phyloP scores from a whole-genome alignment of 1,139 yeast species.

The Entelexis sorbosivorans region DNA sequence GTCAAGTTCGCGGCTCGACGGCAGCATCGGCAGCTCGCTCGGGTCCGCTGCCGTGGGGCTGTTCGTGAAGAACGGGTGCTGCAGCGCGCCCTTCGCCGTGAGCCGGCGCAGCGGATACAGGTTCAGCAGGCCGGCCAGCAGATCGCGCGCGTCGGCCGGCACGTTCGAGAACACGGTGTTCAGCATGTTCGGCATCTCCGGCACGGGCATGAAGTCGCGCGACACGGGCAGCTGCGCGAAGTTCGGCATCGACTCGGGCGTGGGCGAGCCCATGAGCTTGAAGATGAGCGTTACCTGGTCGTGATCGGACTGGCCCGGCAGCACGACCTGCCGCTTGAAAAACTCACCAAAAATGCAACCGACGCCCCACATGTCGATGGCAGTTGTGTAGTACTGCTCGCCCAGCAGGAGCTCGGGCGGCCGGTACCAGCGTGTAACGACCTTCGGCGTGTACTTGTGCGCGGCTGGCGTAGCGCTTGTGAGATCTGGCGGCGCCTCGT shows the following conservation, averaged over 20 bases:
- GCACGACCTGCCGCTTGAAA: slow-evolving; percentile 67
- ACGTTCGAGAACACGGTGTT: slow-evolving; percentile 39
- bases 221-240: slow-evolving; percentile 56
- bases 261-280: slow-evolving; percentile 72
- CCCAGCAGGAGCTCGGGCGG: slow-evolving; percentile 89
- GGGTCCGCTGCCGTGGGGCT: slow-evolving; percentile 28
- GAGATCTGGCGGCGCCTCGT: slow-evolving; percentile 54
- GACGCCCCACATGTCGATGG: slow-evolving; percentile 94
- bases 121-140: slow-evolving; percentile 28
- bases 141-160: slow-evolving; percentile 28
- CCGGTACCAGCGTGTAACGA: slow-evolving; percentile 94
- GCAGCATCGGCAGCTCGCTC: slow-evolving; percentile 53
- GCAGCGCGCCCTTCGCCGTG: slow-evolving; percentile 69
- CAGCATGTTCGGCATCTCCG: slow-evolving; percentile 42
- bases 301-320: slow-evolving; percentile 77
- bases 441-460: slow-evolving; percentile 67
- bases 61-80: slow-evolving; percentile 51
- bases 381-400: slow-evolving; percentile 76
- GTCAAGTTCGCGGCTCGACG: slow-evolving; percentile 84
- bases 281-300: slow-evolving; percentile 83
- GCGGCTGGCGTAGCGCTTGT: slow-evolving; percentile 53
- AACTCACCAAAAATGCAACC: slow-evolving; percentile 95
- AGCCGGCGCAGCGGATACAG: slow-evolving; percentile 59
- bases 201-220: slow-evolving; percentile 29
- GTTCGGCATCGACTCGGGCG: slow-evolving; percentile 51